Evolutionary conservation across 2,329 filamentous ascomycete genomes (phyloP).

Genomic region (Alternaria arborescens): DNA sequence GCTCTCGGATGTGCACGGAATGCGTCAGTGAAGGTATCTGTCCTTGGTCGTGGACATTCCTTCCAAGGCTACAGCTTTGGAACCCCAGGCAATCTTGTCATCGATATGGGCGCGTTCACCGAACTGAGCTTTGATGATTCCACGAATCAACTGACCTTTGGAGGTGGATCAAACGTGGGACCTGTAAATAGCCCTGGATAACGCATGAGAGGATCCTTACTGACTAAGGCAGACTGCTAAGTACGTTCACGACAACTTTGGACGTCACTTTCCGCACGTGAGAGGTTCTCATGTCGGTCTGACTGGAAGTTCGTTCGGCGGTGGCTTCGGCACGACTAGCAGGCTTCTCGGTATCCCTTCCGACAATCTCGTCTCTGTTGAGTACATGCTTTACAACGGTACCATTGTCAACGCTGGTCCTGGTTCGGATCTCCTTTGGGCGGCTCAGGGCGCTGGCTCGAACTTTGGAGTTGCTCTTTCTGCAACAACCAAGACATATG

Average conservation of each 20-base stretch:
- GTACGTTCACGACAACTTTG: slow-evolving; percentile 14
- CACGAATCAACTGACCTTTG: slow-evolving; percentile 21
- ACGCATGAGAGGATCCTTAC: not conserved
- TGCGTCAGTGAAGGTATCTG: slow-evolving; percentile 22
- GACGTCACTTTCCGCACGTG: slow-evolving; percentile 21
- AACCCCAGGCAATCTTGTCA: slow-evolving; percentile 19
- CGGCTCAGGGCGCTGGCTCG: slow-evolving; percentile 22
- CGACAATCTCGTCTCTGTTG: slow-evolving; percentile 20
- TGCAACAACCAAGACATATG: slow-evolving; percentile 17
- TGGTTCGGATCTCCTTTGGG: slow-evolving; percentile 22
- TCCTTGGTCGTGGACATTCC: slow-evolving; percentile 17
- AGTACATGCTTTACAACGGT: slow-evolving; percentile 25
- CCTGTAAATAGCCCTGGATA: not conserved
- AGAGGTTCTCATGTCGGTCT: slow-evolving; percentile 22
- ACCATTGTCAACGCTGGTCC: slow-evolving; percentile 13
- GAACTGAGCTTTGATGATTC: slow-evolving; percentile 20
- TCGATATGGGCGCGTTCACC: slow-evolving; percentile 19
- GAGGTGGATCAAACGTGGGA: slow-evolving; percentile 19
- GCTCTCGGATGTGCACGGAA: slow-evolving; percentile 21
- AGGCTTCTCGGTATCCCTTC: slow-evolving; percentile 17
- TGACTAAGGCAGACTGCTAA: slow-evolving; percentile 1
- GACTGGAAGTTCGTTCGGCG: slow-evolving; percentile 14
- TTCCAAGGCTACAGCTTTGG: slow-evolving; percentile 25
- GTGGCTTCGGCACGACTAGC: slow-evolving; percentile 20
- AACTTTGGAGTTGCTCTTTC: slow-evolving; percentile 22